These are phyloP conservation scores for Trematosphaeria pertusa DNA, from an alignment of 2,329 filamentous ascomycete genomes.

Conservation along the genomic window DNA sequence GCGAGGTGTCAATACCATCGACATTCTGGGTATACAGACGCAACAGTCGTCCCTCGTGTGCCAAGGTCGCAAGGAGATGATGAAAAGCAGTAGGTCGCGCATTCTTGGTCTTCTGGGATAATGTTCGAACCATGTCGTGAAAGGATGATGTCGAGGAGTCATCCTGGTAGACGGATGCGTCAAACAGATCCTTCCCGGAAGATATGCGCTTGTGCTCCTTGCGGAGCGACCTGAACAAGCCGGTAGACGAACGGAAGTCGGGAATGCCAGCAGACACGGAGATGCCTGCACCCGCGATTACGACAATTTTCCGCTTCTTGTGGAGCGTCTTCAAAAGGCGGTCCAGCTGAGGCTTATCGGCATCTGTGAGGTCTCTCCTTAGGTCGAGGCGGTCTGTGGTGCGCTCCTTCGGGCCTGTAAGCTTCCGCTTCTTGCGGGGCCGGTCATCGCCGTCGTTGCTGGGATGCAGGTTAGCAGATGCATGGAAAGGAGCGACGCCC, in stretches of 20 bases:
- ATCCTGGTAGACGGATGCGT: slow-evolving; percentile 96
- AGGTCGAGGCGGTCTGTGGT: slow-evolving; percentile 86
- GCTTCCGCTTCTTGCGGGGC: slow-evolving; percentile 78
- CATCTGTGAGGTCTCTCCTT: slow-evolving; percentile 59
- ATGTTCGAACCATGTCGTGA: slow-evolving; percentile 92
- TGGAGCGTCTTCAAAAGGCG: slow-evolving; percentile 76
- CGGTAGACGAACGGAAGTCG: slow-evolving; percentile 91
- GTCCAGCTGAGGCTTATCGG: slow-evolving; percentile 69
- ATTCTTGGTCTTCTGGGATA: slow-evolving; percentile 77
- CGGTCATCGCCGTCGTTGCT: slow-evolving; percentile 69
- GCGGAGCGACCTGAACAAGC: slow-evolving; percentile 85
- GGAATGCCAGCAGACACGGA: slow-evolving; percentile 96
- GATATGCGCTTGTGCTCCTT: slow-evolving; percentile 89
- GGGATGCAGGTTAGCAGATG: no score
- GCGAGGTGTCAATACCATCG: slow-evolving; percentile 87
- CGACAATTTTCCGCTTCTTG: slow-evolving; percentile 94
- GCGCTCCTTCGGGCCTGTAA: slow-evolving; percentile 64
- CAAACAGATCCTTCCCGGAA: slow-evolving; percentile 94
- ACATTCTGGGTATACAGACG: slow-evolving; percentile 97
- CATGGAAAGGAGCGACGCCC: no score
- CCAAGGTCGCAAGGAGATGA: slow-evolving; percentile 88
- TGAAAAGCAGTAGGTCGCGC: slow-evolving; percentile 90
- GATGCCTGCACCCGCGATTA: slow-evolving; percentile 95
- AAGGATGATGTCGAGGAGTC: slow-evolving; percentile 87
- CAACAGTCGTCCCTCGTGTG: slow-evolving; percentile 83